Evolutionary conservation across 78 protist genomes (phyloP).

Genomic region (Emiliania huxleyi): DNA sequence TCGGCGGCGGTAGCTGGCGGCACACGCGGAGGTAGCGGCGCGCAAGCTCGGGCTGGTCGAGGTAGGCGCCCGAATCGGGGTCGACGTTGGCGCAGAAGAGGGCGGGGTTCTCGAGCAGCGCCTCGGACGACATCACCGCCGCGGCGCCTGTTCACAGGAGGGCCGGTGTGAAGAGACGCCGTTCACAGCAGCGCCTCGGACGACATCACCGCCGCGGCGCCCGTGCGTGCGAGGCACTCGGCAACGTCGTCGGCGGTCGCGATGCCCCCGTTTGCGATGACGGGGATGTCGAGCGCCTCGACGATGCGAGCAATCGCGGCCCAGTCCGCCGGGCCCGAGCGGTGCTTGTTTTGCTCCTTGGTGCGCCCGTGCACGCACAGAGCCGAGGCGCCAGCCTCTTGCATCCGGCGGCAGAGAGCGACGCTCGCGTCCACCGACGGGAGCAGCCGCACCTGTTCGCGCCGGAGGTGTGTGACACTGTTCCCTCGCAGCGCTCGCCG

Average conservation of each 20-base stretch:
- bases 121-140: constrained; percentile 7
- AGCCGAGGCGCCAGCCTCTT: background rate
- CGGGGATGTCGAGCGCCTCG: constrained; percentile 61
- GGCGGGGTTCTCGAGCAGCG: constrained; percentile 3
- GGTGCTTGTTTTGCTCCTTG: background rate
- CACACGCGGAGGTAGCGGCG: background rate
- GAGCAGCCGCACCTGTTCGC: background rate
- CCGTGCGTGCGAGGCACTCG: constrained; percentile 56
- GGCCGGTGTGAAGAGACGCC: background rate
- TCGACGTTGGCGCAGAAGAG: background rate
- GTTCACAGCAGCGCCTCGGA: constrained; percentile 1
- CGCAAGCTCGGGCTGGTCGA: background rate
- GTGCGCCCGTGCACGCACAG: constrained; percentile 26
- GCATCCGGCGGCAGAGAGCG: background rate
- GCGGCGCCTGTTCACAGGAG: background rate
- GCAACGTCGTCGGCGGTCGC: constrained; percentile 20
- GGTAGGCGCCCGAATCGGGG: background rate
- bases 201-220: constrained; percentile 28
- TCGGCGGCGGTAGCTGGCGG: background rate
- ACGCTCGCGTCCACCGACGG: background rate
- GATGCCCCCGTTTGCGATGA: constrained; percentile 80
- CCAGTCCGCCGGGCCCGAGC: constrained; percentile 68
- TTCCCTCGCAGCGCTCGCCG: too few species aligned
- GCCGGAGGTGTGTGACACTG: too few species aligned
- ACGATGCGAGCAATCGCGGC: constrained; percentile 38